Percentiles rank a stretch among this genome's conserved stretches.
Conservation (phyloP, 805 yeast species). For the Kodamaea jinghongensis region DNA sequence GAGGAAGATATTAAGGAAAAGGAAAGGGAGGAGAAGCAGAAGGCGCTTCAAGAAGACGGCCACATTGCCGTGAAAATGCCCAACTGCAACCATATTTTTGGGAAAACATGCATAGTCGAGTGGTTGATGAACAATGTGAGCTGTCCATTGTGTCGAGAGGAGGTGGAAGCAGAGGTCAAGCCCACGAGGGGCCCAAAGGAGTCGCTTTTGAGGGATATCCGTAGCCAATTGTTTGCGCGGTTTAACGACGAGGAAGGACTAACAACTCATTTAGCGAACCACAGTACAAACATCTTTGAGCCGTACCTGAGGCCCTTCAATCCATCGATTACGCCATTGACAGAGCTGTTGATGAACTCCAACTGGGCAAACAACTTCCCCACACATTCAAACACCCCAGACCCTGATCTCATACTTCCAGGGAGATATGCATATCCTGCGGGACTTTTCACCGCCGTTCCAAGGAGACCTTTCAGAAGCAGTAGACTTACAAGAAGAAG, state of each 20-base stretch:
- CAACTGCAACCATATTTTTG: slow-evolving; percentile 41
- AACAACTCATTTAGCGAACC: slow-evolving; percentile 23
- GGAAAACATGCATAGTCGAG: slow-evolving; percentile 39
- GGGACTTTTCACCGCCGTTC: slow-evolving; percentile 1
- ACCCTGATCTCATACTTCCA: slow-evolving; percentile 31
- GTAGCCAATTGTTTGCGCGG: slow-evolving; percentile 13
- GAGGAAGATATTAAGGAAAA: slow-evolving; percentile 12
- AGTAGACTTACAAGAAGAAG: slow-evolving; percentile 6
- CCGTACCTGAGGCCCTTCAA: slow-evolving; percentile 37
- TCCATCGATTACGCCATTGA: slow-evolving; percentile 36
- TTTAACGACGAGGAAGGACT: slow-evolving; percentile 19
- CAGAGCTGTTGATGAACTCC: slow-evolving; percentile 36
- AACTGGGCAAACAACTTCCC: slow-evolving; percentile 24
- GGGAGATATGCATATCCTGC: slow-evolving; percentile 26
- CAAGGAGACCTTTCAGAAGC: slow-evolving; percentile 6
- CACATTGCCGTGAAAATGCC: slow-evolving; percentile 43
- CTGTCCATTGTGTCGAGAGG: slow-evolving; percentile 43
- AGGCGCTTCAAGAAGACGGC: slow-evolving; percentile 10
- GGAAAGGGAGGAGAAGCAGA: slow-evolving; percentile 13
- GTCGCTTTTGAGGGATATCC: slow-evolving; percentile 12
- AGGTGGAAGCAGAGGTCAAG: slow-evolving; percentile 21
- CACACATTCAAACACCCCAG: slow-evolving; percentile 5
- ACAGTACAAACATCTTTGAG: slow-evolving; percentile 37
- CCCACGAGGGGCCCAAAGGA: slow-evolving; percentile 9
- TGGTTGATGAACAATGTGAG: slow-evolving; percentile 40